Percentiles rank a stretch among this genome's conserved stretches.
Conservation (phyloP, 176 grass and related monocot genomes). For the Aegilops tauschii region DNA sequence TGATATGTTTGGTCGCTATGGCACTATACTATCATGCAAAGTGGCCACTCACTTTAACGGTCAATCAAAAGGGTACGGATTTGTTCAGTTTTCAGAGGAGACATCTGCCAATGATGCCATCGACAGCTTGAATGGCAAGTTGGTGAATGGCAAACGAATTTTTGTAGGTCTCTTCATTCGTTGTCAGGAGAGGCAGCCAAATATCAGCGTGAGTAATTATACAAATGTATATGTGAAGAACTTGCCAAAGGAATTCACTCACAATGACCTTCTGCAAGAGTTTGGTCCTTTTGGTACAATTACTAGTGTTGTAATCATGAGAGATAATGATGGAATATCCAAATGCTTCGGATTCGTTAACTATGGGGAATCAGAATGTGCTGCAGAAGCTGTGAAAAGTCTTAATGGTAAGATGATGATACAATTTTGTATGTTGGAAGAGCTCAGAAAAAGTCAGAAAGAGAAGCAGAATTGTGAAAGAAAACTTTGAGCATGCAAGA, state of each 20-base stretch:
- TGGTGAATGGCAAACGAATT: conserved; percentile 37
- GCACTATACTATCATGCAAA: conserved; percentile 49
- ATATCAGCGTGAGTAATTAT: not conserved
- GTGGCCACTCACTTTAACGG: conserved; percentile 37
- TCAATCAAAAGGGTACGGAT: conserved; percentile 44
- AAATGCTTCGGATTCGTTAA: conserved; percentile 60
- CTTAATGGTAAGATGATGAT: conserved; percentile 37
- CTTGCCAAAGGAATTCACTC: conserved; percentile 25
- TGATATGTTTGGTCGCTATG: conserved; percentile 32
- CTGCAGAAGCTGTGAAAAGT: conserved; percentile 20
- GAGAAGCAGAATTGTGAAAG: conserved; percentile 37
- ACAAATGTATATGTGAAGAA: conserved; percentile 42
- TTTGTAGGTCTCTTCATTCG: conserved; percentile 38
- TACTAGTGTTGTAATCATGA: conserved; percentile 46
- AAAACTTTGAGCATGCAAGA: conserved; percentile 3
- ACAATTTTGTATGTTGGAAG: conserved; percentile 44
- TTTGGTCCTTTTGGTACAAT: conserved; percentile 44
- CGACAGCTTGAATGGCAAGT: conserved; percentile 36
- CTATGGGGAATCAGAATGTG: conserved; percentile 37
- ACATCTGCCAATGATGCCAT: conserved; percentile 43
- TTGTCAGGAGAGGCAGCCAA: conserved; percentile 6
- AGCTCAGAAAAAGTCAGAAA: conserved; percentile 31
- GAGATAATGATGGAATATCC: conserved; percentile 29
- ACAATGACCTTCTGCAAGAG: conserved; percentile 32
- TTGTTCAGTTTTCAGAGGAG: conserved; percentile 43